These are phyloP conservation scores for Ramularia endophylla DNA, from an alignment of 2,329 filamentous ascomycete genomes.

Conservation along the genomic window DNA sequence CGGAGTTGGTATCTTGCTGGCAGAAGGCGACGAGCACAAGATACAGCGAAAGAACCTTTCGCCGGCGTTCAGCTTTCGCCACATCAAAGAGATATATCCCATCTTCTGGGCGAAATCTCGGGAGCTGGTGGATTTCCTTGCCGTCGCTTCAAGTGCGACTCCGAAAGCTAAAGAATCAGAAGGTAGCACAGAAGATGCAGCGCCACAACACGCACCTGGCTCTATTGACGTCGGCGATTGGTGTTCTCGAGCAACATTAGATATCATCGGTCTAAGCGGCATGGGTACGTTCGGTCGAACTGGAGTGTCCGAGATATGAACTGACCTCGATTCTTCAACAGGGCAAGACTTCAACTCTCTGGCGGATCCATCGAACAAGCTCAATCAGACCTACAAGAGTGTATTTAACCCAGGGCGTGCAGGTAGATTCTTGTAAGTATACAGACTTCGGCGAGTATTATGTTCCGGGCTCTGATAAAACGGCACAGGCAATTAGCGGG, in stretches of 20 bases:
- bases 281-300: slow-evolving; percentile 42
- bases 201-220: slow-evolving; percentile 25
- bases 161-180: slow-evolving; percentile 10
- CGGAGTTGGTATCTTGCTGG: slow-evolving; percentile 67
- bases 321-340: too few species aligned
- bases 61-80: slow-evolving; percentile 46
- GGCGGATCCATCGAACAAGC: slow-evolving; percentile 44
- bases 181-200: slow-evolving; percentile 20
- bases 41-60: slow-evolving; percentile 45
- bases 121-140: slow-evolving; percentile 34
- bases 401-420: slow-evolving; percentile 46
- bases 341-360: slow-evolving; percentile 49
- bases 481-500: slow-evolving; percentile 20
- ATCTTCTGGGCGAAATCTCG: slow-evolving; percentile 44
- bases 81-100: slow-evolving; percentile 46
- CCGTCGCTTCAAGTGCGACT: slow-evolving; percentile 28
- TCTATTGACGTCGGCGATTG: slow-evolving; percentile 42
- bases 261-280: slow-evolving; percentile 53
- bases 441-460: slow-evolving; percentile 16
- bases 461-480: slow-evolving; percentile 40
- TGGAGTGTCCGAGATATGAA: too few species aligned
- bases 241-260: slow-evolving; percentile 49
- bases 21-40: slow-evolving; percentile 89
- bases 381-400: slow-evolving; percentile 47
- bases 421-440: slow-evolving; percentile 45